Base-by-base conservation (phyloP, 148 eudicot species). In the Dysphania ambrosioides region DNA sequence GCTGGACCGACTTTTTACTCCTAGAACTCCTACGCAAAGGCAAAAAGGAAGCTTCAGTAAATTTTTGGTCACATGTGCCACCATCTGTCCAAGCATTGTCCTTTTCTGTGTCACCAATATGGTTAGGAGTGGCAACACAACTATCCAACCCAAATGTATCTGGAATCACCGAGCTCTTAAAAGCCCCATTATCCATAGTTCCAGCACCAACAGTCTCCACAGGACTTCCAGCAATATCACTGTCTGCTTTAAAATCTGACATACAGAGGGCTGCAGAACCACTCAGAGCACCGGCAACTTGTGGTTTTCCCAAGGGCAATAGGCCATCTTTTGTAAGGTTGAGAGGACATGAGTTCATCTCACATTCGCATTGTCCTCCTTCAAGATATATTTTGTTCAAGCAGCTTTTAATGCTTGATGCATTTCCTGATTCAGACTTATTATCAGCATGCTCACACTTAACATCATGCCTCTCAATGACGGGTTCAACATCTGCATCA, bases 11-110 rank as follows among this genome's bases (percentile, higher is more conserved):
- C 55, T 81, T 83, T 62, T 72, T 80, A 74, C 75, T 75, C n/a
- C 85, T 79, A 6, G 87, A 82, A 71, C 87, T 85, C 77, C 87
- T 79, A 23, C 84, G 67, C 66, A 79, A 59, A 75, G 85, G 62
- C 47, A 60, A 70, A n/a, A 75, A 58, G 6, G 56, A 47, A 60
- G 59, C 59, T 23, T 70, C 65, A 21, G 40, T 61, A 60, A 64
- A 61, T 60, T 79, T 76, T 1, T 61, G 42, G 38, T 78, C 82
- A 42, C 59, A 57, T 16, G 19, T 10, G 61, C 59, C 59, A 74
- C 72, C 68, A 36, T 81, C 83, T 70, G 47, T 51, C 44, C 72
- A 64, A 66, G 55, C 66, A 60, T 80, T 68, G 58, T 56, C 82
- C 30, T 73, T 76, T 66, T 77, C 85, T 70, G 81, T 80, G 57